phyloP scores from a whole-genome alignment of 2,329 filamentous ascomycete genomes.

The Passalora sequoiae region DNA sequence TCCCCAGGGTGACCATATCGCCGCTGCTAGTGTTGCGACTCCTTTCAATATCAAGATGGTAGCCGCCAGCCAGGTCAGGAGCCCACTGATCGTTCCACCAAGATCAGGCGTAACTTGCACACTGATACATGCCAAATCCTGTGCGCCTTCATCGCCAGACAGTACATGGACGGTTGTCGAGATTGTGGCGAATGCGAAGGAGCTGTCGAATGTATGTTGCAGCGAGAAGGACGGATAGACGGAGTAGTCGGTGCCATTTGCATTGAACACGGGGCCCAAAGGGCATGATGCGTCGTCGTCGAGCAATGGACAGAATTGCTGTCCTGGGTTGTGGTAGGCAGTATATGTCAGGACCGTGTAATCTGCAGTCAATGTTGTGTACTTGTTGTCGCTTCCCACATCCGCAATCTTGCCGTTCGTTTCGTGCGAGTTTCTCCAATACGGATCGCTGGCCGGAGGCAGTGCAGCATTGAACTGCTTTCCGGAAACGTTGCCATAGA shows the following conservation, averaged over 20 bases:
- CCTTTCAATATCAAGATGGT: conserved; percentile 74
- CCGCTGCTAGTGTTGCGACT: conserved; percentile 75
- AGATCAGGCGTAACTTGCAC: conserved; percentile 80
- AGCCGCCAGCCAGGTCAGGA: conserved; percentile 71
- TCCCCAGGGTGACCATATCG: conserved; percentile 90
- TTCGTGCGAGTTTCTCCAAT: conserved; percentile 55
- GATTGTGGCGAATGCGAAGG: conserved; percentile 81
- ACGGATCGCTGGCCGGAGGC: conserved; percentile 50
- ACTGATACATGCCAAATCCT: conserved; percentile 71
- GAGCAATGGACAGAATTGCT: conserved; percentile 61
- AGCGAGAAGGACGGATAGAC: conserved; percentile 68
- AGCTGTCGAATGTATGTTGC: conserved; percentile 68
- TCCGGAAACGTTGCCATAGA: conserved; percentile 90
- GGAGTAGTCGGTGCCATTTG: conserved; percentile 48
- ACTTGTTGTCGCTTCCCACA: conserved; percentile 58
- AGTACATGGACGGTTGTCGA: conserved; percentile 66
- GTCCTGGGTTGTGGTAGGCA: conserved; percentile 52
- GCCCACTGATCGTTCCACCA: conserved; percentile 60
- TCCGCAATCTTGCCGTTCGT: conserved; percentile 73
- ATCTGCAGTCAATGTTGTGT: conserved; percentile 67
- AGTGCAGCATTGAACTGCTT: conserved; percentile 59
- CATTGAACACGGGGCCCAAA: conserved; percentile 65
- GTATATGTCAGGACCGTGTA: conserved; percentile 74
- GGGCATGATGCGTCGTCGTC: conserved; percentile 61
- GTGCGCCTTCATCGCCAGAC: conserved; percentile 62